Evolutionary conservation across 768 basidiomycete genomes (phyloP), one percentile per base, ranked within the genome.

Genomic region (Tricholoma terreum): DNA sequence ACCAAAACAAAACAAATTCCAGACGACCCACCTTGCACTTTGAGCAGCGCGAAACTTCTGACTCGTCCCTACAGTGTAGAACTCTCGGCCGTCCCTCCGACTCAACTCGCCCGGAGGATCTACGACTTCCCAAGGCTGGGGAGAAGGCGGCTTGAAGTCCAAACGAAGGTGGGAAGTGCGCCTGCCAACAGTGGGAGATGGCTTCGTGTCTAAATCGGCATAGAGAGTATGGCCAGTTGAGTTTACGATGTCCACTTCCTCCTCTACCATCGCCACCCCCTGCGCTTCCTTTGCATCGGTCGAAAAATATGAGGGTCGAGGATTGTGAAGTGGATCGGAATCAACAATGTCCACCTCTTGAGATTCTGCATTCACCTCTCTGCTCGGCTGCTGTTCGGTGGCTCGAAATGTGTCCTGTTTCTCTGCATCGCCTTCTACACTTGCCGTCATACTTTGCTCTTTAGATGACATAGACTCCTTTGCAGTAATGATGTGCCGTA

Each of bases 71-170:
- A 76, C 74, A 38, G 80, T 79, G 61, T 80, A 80, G 65, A 75
- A 75, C 21, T 77, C 72, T 24, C 62, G 65, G 61, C 63, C 72
- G 60, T 65, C 58, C 56, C 70, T 71, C 8, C 63, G 60, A 34
- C 72, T 78, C 58, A 77, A 77, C 21, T 73, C 73, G 34, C 73
- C 65, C 4, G 82, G 81, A 11, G 81, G 82, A 40, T 78, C 76
- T 21, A 81, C 67, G 46, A 79, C 72, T 40, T 89, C 87, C 89
- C 89, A 90, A 14, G 83, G 83, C 60, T 83, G 83, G 42, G 87
- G 83, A 30, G 85, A 80, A 17, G 80, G 73, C 15, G 77, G 67
- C 59, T 79, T 79, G 52, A 81, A 69, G 64, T 82, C 75, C 60
- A 83, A 70, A 46, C 75, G 76, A 52, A 85, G 74, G 68, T 80